Base-by-base conservation (phyloP, 2,329 filamentous ascomycete species). In the Neurospora crassa region DNA sequence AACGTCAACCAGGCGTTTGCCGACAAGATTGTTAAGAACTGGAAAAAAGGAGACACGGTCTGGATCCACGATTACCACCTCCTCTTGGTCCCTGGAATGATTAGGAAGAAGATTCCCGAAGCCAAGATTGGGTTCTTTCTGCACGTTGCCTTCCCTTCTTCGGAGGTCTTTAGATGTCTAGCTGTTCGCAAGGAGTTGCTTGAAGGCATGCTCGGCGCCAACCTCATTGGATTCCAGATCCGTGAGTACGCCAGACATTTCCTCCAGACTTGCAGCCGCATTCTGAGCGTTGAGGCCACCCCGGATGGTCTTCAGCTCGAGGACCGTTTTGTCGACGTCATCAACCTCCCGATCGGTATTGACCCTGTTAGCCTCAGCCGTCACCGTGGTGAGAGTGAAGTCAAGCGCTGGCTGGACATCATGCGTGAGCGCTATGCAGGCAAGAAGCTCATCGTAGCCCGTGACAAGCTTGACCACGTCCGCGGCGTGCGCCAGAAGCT, bases 11-110 rank as follows among this genome's bases (percentile, higher is more conserved):
- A 96, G 80, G 93, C 91, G 3, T 97, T 98, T 81, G 95, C 95
- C 41, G 92, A 97, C 79, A 91, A 91, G 79, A 94, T 98, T 72
- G 85, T 97, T 68, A 91, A 91, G 80, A 93, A 94, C 81, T 98
- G 95, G 90, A 97, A 97, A 84, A 90, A 91, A 40, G 94, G 93
- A 59, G 96, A 98, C 79, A 89, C 92, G 67, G 92, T 98, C 77
- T 98, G 95, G 95, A 85, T 98, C 67, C 94, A 98, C 79, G 95
- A 98, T 80, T 98, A 98, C 79, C 95, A 98, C 79, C 85, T 98
- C 68, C 86, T 97, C 5, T 86, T 98, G 6, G 92, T 98, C 1
- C 95, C 95, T 3, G 87, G 85, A 67, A 96, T 98, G 92, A 85
- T 98, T 67, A 92, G 95, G 40, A 90, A 96, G 82, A 92, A 94